phyloP scores from a whole-genome alignment of 2,329 filamentous ascomycete species.

The Cytospora chrysosperma region DNA sequence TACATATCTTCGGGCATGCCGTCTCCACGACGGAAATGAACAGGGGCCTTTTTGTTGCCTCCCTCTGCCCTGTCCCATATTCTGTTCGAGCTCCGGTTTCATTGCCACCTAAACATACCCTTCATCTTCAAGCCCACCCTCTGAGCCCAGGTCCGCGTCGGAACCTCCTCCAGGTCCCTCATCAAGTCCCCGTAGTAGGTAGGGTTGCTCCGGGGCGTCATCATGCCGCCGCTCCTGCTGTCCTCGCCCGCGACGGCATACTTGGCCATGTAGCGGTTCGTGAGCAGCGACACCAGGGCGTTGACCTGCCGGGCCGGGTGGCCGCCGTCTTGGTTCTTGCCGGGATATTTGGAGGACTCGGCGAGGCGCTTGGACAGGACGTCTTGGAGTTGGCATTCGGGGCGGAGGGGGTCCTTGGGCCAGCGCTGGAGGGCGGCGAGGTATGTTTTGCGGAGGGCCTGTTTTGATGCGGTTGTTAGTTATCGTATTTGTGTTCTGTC shows the following conservation, averaged over 20 bases:
- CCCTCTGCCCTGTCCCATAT: not conserved
- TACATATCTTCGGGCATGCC: not conserved
- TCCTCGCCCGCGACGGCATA: conserved; percentile 32
- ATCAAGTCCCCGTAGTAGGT: conserved; percentile 62
- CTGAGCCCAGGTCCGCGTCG: conserved; percentile 53
- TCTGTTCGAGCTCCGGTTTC: conserved; percentile 23
- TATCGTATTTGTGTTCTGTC: not conserved
- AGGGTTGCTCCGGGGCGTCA: conserved; percentile 61
- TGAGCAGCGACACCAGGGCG: conserved; percentile 57
- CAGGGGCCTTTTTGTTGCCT: too few species aligned
- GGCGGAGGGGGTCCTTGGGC: conserved; percentile 64
- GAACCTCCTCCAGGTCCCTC: conserved; percentile 62
- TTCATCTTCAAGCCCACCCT: conserved; percentile 54
- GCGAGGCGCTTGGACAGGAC: conserved; percentile 49
- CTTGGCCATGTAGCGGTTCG: conserved; percentile 58
- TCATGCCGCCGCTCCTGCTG: conserved; percentile 47
- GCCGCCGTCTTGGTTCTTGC: conserved; percentile 29
- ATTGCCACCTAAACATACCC: conserved; percentile 60
- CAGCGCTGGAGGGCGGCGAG: conserved; percentile 54
- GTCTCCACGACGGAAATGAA: not conserved
- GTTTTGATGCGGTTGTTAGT: not conserved
- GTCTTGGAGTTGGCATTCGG: conserved; percentile 61
- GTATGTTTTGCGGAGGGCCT: conserved; percentile 33
- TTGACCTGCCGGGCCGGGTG: conserved; percentile 54
- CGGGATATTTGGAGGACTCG: conserved; percentile 27